Conservation (phyloP, 2,329 filamentous ascomycete species). For the Penicillium hesseltinei region DNA sequence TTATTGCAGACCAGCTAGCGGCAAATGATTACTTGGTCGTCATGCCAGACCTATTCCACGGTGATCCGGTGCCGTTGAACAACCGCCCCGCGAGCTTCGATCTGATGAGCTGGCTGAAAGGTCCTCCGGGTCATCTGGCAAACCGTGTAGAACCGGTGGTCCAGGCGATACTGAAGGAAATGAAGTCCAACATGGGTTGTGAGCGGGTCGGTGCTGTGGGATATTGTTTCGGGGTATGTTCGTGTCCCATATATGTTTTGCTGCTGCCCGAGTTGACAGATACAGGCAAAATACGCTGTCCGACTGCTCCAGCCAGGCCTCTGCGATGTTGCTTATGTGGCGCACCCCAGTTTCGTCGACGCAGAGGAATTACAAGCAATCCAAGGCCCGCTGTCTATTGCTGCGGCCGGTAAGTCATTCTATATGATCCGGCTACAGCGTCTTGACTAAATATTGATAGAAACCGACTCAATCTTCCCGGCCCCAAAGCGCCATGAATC, state of each 20-base stretch:
- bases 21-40: slow-evolving; percentile 23
- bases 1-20: slow-evolving; percentile 22
- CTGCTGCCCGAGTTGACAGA: background rate
- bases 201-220: slow-evolving; percentile 19
- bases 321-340: slow-evolving; percentile 65
- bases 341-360: slow-evolving; percentile 71
- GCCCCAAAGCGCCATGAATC: slow-evolving; percentile 58
- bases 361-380: slow-evolving; percentile 62
- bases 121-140: slow-evolving; percentile 17
- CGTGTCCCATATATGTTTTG: background rate
- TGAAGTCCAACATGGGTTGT: slow-evolving; percentile 15
- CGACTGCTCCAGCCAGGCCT: slow-evolving; percentile 59
- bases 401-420: slow-evolving; percentile 42
- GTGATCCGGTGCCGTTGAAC: slow-evolving; percentile 18
- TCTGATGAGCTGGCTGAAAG: slow-evolving; percentile 20
- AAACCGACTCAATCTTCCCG: slow-evolving; percentile 64
- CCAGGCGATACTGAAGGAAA: slow-evolving; percentile 16
- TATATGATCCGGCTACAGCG: background rate
- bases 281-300: slow-evolving; percentile 58
- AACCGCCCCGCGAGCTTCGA: slow-evolving; percentile 17
- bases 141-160: slow-evolving; percentile 19
- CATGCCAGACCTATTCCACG: slow-evolving; percentile 24
- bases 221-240: slow-evolving; percentile 22
- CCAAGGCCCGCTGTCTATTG: slow-evolving; percentile 62
- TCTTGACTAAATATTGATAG: slow-evolving; percentile 22